Evolutionary conservation across 306 rosid species (phyloP), one percentile per base, ranked within the genome.

Genomic region (Sesbania bispinosa): DNA sequence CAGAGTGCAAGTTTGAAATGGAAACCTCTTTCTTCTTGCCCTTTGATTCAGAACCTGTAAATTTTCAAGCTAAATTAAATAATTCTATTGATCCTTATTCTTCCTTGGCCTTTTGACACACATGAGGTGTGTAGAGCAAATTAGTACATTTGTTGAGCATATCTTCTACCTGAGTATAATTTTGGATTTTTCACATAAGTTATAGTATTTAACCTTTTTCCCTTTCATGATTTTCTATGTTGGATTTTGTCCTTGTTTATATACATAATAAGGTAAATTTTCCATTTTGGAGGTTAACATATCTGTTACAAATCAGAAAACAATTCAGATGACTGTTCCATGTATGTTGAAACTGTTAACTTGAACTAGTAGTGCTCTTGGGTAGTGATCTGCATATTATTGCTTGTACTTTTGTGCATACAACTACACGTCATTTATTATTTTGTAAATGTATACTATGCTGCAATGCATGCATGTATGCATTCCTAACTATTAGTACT

Each of bases 151-250:
- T 20, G 50, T 78, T 30, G 36, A 57, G 29, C 42, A 3, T 59
- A 18, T 48, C 5, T 20, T 39, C 18, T 53, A 50, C 21, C 45
- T 7, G 21, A 35, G 53, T 54, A 42, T 55, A 9, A 74, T 10
- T 57, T 20, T 32, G 15, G 48, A 74, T 74, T 30, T 29, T 26
- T 20, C 23, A 30, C 52, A 5, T 23, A 48, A 35, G 14, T 38
- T 46, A 2, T 21, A n/a, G 19, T 61, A 19, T 63, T 30, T n/a
- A 32, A 63, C 48, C 5, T 19, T 27, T 10, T 33, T 57, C 16
- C 69, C 38, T 48, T 64, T 69, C 27, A 10, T 59, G 53, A 8
- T 63, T 52, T 74, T 59, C 38, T 64, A 36, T 55, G 59, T 75
- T 62, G 54, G 53, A 63, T 14, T 43, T 18, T 51, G 60, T 11